These are phyloP conservation scores for Xylaria sp. DNA, from an alignment of 2,329 filamentous ascomycete genomes.

Conservation along the genomic window DNA sequence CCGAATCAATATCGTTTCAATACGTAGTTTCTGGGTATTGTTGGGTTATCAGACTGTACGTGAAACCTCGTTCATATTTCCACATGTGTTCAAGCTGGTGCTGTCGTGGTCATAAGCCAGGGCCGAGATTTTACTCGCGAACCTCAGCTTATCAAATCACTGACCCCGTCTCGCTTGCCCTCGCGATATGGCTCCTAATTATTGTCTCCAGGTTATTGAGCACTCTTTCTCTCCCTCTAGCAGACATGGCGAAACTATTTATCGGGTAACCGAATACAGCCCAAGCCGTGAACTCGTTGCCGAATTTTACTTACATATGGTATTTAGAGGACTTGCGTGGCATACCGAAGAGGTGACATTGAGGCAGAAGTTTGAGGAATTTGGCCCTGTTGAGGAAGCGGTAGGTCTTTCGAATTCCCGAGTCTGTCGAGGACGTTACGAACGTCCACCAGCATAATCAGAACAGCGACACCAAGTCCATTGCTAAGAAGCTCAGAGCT, in stretches of 20 bases:
- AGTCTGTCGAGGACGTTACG: background rate
- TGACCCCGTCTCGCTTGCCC: background rate
- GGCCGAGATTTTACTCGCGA: background rate
- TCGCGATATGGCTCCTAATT: background rate
- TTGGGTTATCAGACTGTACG: slow-evolving; percentile 3
- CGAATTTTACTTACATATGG: slow-evolving; percentile 30
- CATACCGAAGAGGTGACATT: slow-evolving; percentile 92
- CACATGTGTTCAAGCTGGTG: background rate
- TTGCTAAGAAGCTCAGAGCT: slow-evolving; percentile 12
- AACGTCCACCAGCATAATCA: background rate
- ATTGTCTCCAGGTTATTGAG: background rate
- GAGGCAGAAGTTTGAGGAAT: slow-evolving; percentile 91
- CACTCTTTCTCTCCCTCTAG: slow-evolving; percentile 20
- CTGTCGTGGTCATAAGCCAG: background rate
- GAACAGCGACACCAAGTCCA: background rate
- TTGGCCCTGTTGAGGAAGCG: slow-evolving; percentile 91
- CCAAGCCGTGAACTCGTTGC: slow-evolving; percentile 28
- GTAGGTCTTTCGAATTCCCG: slow-evolving; percentile 67
- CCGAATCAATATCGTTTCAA: background rate
- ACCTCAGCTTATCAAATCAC: background rate
- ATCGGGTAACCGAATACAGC: slow-evolving; percentile 78
- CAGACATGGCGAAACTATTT: slow-evolving; percentile 89
- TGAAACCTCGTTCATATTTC: background rate
- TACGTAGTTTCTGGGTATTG: background rate
- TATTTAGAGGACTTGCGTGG: slow-evolving; percentile 89